Evolutionary conservation across 352 stramenopile species (phyloP).

Genomic region (Pythium plurisporium): DNA sequence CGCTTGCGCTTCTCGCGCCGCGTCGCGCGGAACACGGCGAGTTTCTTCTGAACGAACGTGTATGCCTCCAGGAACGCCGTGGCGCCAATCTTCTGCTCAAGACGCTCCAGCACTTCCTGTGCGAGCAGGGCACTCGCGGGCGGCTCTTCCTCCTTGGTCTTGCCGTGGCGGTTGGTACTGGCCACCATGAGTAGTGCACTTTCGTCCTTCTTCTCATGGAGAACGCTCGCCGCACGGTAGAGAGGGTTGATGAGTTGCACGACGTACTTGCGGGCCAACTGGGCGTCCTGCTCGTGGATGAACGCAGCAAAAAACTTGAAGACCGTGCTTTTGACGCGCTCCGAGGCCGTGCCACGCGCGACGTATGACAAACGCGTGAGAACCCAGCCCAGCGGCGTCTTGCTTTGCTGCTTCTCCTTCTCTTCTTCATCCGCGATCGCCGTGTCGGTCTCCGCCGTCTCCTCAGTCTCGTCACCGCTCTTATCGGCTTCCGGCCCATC

Average conservation of each 20-base stretch:
- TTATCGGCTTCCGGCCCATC: slow-evolving; percentile 18
- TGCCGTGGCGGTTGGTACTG: neutral
- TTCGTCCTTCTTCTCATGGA: slow-evolving; percentile 43
- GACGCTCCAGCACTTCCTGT: slow-evolving; percentile 82
- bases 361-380: slow-evolving; percentile 83
- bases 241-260: slow-evolving; percentile 85
- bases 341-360: slow-evolving; percentile 39
- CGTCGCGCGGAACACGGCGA: slow-evolving; percentile 59
- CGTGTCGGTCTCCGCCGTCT: slow-evolving; percentile 18
- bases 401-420: slow-evolving; percentile 47
- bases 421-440: slow-evolving; percentile 34
- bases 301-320: slow-evolving; percentile 87
- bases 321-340: slow-evolving; percentile 60
- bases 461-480: slow-evolving; percentile 21
- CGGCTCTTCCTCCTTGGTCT: slow-evolving; percentile 19
- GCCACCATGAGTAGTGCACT: slow-evolving; percentile 12
- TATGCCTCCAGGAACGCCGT: slow-evolving; percentile 75
- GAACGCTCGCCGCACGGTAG: slow-evolving; percentile 55
- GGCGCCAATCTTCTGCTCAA: slow-evolving; percentile 74
- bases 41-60: slow-evolving; percentile 81
- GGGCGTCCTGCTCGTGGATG: slow-evolving; percentile 47
- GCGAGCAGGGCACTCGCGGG: slow-evolving; percentile 57
- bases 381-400: slow-evolving; percentile 75
- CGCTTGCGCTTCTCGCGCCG: slow-evolving; percentile 77
- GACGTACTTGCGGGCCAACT: slow-evolving; percentile 52